A percentile compares a stretch with the other conserved stretches of the same genome.
These are phyloP conservation scores for Suillus discolor DNA, from an alignment of 768 basidiomycete species.

Conservation along the genomic window DNA sequence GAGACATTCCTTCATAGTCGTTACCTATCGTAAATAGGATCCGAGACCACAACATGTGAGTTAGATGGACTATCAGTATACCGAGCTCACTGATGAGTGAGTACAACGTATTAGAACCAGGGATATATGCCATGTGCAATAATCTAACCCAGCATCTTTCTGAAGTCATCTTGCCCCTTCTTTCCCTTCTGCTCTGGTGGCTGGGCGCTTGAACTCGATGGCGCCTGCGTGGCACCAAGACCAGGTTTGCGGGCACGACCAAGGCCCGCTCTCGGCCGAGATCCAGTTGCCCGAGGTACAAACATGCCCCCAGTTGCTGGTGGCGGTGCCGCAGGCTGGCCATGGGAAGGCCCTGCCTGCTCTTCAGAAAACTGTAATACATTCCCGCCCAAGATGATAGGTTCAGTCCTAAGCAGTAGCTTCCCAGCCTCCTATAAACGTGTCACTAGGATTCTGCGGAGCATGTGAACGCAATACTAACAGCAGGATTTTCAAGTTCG, in stretches of 20 bases:
- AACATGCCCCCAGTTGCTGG: conserved; percentile 54
- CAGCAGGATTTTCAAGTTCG: conserved; percentile 67
- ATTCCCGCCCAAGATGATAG: conserved; percentile 69
- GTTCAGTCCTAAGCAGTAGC: conserved; percentile 69
- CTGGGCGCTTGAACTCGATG: conserved; percentile 21
- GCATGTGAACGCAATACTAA: conserved; percentile 33
- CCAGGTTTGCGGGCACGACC: conserved; percentile 54
- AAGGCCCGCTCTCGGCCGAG: conserved; percentile 72
- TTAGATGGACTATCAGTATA: not conserved
- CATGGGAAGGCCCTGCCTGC: conserved; percentile 30
- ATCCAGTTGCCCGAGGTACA: conserved; percentile 64
- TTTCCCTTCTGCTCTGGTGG: conserved; percentile 39
- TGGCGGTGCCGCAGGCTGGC: conserved; percentile 35
- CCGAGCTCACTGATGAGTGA: not conserved
- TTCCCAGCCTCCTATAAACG: conserved; percentile 76
- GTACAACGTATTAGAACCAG: not conserved
- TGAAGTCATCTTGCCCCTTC: conserved; percentile 83
- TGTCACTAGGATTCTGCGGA: conserved; percentile 1
- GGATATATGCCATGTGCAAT: not conserved
- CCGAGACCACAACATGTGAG: not conserved
- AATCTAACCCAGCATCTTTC: conserved; percentile 63
- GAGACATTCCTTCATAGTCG: conserved; percentile 3
- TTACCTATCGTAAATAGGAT: conserved; percentile 8
- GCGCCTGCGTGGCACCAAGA: conserved; percentile 18
- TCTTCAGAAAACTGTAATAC: conserved; percentile 64